Percentiles rank a stretch among this genome's conserved stretches.
Evolutionary conservation across 148 eudicot species (phyloP).

Genomic region (Drosera capensis): DNA sequence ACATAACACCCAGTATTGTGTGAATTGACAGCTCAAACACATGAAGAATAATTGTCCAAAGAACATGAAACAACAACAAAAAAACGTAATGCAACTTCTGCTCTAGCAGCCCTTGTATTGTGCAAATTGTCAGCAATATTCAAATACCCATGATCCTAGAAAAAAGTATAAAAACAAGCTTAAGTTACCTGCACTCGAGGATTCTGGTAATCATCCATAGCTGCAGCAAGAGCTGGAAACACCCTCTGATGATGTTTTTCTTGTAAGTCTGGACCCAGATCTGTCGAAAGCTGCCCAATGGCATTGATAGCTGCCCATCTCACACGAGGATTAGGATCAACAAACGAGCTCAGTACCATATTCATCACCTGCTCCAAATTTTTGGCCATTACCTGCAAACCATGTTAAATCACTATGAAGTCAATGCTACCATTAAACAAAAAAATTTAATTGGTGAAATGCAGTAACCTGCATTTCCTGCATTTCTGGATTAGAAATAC

Average conservation of each 20-base stretch:
- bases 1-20: too few relatives aligned
- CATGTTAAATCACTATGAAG: not conserved
- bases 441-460: too few relatives aligned
- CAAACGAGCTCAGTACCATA: constrained; percentile 77
- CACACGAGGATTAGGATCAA: constrained; percentile 89
- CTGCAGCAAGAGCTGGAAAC: constrained; percentile 70
- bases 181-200: constrained; percentile 87
- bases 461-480: too few relatives aligned
- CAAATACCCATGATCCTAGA: not conserved
- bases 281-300: constrained; percentile 89
- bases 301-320: constrained; percentile 99
- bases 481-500: too few relatives aligned
- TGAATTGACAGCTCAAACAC: not conserved
- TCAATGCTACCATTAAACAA: not conserved
- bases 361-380: constrained; percentile 79
- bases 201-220: constrained; percentile 96
- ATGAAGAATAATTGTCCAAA: not conserved
- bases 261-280: constrained; percentile 93
- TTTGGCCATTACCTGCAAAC: constrained; percentile 72
- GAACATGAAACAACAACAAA: not conserved
- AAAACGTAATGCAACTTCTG: too few relatives aligned
- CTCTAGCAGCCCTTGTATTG: too few relatives aligned
- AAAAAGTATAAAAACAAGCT: not conserved
- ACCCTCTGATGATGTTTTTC: constrained; percentile 65
- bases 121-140: too few relatives aligned